Percentiles rank a stretch among this genome's conserved stretches.
phyloP scores from a whole-genome alignment of 2,329 filamentous ascomycete genomes.

The Penicillium sp. region DNA sequence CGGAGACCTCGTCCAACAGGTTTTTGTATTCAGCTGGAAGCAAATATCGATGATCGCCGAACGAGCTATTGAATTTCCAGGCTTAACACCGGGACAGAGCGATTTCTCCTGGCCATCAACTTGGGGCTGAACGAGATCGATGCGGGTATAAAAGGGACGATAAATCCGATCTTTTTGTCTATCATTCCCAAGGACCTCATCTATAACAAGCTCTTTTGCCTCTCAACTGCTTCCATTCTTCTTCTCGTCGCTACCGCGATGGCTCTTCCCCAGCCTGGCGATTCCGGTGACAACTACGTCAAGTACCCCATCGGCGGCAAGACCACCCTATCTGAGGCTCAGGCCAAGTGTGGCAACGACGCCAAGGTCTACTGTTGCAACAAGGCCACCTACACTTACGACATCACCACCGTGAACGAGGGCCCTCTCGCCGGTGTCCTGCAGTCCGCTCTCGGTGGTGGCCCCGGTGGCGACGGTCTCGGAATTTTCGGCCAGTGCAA shows the following conservation, averaged over 20 bases:
- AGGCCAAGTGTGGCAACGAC: conserved; percentile 25
- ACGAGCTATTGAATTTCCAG: conserved; percentile 5
- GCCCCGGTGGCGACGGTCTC: conserved; percentile 24
- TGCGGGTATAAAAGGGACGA: conserved; percentile 21
- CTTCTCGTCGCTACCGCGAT: conserved; percentile 24
- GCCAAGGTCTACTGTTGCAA: conserved; percentile 30
- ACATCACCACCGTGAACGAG: conserved; percentile 17
- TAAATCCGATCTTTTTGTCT: conserved; percentile 1
- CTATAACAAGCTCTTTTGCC: not conserved
- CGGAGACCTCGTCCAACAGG: not conserved
- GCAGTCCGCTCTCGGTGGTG: conserved; percentile 23
- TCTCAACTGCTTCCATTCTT: conserved; percentile 8
- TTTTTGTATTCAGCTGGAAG: not conserved
- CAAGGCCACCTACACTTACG: conserved; percentile 25
- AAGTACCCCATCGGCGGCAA: conserved; percentile 18
- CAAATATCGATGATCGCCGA: conserved; percentile 3
- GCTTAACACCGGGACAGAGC: not conserved
- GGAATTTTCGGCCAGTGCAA: conserved; percentile 33
- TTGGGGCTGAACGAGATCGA: not conserved
- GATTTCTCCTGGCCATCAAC: too few species aligned
- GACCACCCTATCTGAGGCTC: conserved; percentile 17
- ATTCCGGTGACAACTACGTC: conserved; percentile 4
- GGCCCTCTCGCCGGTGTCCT: conserved; percentile 26
- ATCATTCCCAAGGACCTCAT: conserved; percentile 11
- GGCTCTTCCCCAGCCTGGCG: conserved; percentile 17